Base-by-base conservation (phyloP, 2,329 filamentous ascomycete genomes). In the Rachicladosporium sp. region DNA sequence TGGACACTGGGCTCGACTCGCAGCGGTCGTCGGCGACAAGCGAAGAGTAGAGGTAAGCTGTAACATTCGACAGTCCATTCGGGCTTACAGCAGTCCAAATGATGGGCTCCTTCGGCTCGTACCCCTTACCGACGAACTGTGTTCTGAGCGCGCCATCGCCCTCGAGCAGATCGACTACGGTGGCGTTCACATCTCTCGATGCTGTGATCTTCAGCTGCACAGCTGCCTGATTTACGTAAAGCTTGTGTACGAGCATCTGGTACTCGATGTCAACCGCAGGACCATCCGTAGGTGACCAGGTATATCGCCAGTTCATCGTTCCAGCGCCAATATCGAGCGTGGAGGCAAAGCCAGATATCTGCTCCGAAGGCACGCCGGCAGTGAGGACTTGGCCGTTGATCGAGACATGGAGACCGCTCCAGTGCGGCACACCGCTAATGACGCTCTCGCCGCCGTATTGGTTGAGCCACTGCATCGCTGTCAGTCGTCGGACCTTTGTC, bases 391-490 rank as follows among this genome's bases (percentile, higher is more conserved):
- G 60, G 15, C 66, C 65, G 40, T 70, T 64, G 2, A 70, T 70
- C 38, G 76, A 68, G 11, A 82, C 63, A 29, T 77, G 56, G 30
- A 82, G 59, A 1, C 73, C 75, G 19, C 69, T 68, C 69, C 78
- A 81, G 53, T 84, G 80, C 5, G 81, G 81, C 10, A 86, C 69
- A 15, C 81, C 81, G 37, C 72, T 74, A 45, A 84, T 80, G 37
- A 81, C 77, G 48, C 74, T 80, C 50, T 86, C 80, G 42, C 73
- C 73, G 5, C 79, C 79, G 58, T 81, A 80, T 47, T 83, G 74
- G 41, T 73, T 68, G 33, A 85, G 56, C 78, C 80, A 83, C 0
- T 27, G 7, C 23, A 8, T 27, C 23, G 23, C 23, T 27, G 23
- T 27, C 7, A 27, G 23, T 27, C 23, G 7, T 8, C 23, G 4